Conservation (phyloP, 257 asterid genomes). For the Solanum peruvianum region DNA sequence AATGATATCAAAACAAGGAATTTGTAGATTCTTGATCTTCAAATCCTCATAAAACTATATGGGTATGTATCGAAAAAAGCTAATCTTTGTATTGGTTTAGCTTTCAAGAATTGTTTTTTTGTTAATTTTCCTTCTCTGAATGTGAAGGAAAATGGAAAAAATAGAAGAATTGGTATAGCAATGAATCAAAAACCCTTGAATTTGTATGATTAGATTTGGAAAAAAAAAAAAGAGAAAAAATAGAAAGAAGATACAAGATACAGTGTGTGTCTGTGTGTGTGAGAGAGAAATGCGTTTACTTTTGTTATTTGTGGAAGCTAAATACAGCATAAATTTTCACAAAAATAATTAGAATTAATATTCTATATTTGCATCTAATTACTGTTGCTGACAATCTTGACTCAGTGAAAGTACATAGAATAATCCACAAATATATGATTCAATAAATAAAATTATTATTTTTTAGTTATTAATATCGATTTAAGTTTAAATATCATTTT, state of each 20-base stretch:
- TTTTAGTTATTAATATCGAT: too few relatives aligned
- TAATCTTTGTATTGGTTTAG: neutral
- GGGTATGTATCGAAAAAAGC: neutral
- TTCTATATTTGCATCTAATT: neutral
- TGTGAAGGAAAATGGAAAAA: neutral
- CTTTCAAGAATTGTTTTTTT: neutral
- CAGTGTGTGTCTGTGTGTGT: neutral
- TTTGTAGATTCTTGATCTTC: conserved; percentile 1
- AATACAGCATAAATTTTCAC: neutral
- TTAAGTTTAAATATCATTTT: too few relatives aligned
- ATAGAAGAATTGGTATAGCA: neutral
- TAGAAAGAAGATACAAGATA: neutral
- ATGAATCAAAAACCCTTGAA: conserved; percentile 3
- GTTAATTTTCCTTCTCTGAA: neutral
- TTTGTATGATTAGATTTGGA: conserved; percentile 8
- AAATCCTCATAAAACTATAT: neutral
- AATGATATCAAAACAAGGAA: conserved; percentile 12
- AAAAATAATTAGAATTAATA: neutral
- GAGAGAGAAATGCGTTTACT: neutral
- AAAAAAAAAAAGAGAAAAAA: neutral
- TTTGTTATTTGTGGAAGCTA: conserved; percentile 1
- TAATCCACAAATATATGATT: too few relatives aligned
- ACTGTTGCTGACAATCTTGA: neutral
- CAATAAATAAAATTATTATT: rapidly evolving
- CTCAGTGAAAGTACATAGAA: neutral